Percentiles rank a stretch among this genome's conserved stretches.
These are phyloP conservation scores for Alternaria solani DNA, from an alignment of 2,329 filamentous ascomycete genomes.

Conservation along the genomic window DNA sequence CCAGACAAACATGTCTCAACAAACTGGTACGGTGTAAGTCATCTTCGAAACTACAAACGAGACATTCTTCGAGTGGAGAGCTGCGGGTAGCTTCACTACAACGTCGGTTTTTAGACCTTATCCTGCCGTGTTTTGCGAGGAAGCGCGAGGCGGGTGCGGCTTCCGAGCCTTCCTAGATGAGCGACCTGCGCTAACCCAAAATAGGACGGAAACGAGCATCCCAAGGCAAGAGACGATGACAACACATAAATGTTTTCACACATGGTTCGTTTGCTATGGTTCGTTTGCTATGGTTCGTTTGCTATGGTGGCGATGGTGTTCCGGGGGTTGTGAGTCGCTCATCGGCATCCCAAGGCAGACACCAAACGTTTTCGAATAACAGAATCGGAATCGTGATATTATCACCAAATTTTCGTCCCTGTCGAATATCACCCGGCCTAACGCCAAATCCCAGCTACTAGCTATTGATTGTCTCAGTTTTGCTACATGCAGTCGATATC, in stretches of 20 bases:
- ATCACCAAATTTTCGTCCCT: background rate
- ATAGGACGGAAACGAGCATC: background rate
- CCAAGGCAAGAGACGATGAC: background rate
- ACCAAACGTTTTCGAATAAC: background rate
- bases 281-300: too few relatives aligned
- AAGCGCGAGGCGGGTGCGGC: background rate
- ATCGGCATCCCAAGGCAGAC: too few relatives aligned
- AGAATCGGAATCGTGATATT: background rate
- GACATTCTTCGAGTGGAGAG: background rate
- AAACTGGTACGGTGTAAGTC: background rate
- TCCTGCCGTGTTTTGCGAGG: background rate
- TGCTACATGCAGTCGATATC: background rate
- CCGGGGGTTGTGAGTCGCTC: too few relatives aligned
- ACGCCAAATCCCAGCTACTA: background rate
- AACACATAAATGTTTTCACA: too few relatives aligned
- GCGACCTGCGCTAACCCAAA: background rate
- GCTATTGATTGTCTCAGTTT: background rate
- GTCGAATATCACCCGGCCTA: background rate
- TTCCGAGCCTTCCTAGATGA: background rate
- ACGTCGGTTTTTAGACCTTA: background rate
- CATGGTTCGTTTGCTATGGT: too few relatives aligned
- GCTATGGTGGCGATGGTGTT: too few relatives aligned
- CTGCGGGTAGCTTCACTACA: background rate
- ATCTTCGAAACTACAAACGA: background rate
- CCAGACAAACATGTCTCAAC: background rate